These are phyloP conservation scores for Populus trichocarpa DNA, from an alignment of 441 rosid genomes.

Conservation along the genomic window DNA sequence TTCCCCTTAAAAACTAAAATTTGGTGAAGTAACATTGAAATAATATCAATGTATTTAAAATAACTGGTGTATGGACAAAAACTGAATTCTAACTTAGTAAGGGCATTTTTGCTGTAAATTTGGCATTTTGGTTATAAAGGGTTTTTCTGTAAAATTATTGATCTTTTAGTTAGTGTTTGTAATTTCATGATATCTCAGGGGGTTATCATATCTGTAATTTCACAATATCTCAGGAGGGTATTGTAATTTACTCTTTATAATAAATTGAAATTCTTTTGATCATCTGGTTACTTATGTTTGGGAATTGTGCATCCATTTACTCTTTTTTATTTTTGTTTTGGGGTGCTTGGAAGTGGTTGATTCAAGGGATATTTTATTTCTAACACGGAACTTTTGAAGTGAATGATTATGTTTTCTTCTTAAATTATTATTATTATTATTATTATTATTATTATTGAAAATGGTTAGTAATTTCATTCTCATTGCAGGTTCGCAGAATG, in stretches of 20 bases:
- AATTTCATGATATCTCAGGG: background rate
- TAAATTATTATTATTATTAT: too few species aligned
- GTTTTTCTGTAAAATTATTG: background rate
- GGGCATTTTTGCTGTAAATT: background rate
- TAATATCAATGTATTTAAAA: too few species aligned
- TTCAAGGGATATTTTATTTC: too few species aligned
- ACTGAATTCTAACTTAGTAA: background rate
- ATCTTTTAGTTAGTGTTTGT: background rate
- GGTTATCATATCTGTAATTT: background rate
- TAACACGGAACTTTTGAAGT: background rate
- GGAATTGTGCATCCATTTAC: background rate
- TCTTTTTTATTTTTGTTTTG: too few species aligned
- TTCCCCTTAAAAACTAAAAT: background rate
- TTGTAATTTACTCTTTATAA: too few species aligned
- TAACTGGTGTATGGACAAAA: background rate
- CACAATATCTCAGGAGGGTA: too few species aligned
- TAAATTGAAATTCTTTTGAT: background rate
- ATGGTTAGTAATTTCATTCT: constrained; percentile 23
- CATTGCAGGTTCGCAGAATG: constrained; percentile 76
- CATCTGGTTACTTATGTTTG: background rate
- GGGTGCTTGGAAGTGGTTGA: background rate
- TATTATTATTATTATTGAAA: constrained; percentile 8
- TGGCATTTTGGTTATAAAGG: background rate
- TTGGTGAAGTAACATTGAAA: background rate
- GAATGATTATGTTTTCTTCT: background rate